A percentile compares a stretch with the other conserved stretches of the same genome.
Evolutionary conservation across 2,329 filamentous ascomycete genomes (phyloP).

Genomic region (Colletotrichum limetticola): DNA sequence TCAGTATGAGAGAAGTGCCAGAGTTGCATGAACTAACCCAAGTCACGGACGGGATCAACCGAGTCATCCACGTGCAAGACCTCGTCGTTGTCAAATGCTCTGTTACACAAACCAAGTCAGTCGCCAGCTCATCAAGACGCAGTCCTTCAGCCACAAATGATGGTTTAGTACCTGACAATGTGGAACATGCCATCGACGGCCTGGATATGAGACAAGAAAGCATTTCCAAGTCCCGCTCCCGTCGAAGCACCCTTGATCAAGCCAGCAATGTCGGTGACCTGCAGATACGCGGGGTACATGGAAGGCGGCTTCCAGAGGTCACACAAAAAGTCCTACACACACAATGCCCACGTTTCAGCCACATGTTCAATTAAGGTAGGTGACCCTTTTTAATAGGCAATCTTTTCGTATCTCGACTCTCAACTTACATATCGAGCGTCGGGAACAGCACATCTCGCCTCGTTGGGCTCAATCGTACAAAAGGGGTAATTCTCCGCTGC

Average conservation of each 20-base stretch:
- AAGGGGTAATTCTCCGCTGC: conserved; percentile 58
- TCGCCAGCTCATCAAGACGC: not conserved
- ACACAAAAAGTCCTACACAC: conserved; percentile 53
- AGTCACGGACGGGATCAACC: not conserved
- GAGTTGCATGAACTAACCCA: not conserved
- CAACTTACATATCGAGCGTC: conserved; percentile 54
- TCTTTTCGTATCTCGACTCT: not conserved
- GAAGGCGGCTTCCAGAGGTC: conserved; percentile 57
- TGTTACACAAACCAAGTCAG: not conserved
- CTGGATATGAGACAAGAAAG: conserved; percentile 57
- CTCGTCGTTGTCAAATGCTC: not conserved
- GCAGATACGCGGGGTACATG: conserved; percentile 56
- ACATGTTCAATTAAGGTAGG: not conserved
- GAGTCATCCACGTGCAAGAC: not conserved
- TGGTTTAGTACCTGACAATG: conserved; percentile 48
- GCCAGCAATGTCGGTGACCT: conserved; percentile 58
- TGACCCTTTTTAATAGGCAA: not conserved
- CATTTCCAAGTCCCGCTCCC: conserved; percentile 56
- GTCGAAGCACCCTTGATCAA: conserved; percentile 56
- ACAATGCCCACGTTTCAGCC: conserved; percentile 15
- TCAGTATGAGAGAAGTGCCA: not conserved
- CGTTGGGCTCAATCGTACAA: conserved; percentile 59
- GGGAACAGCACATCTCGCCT: conserved; percentile 56
- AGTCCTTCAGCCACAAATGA: conserved; percentile 8
- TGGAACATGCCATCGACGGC: conserved; percentile 59